Evolutionary conservation across 2,329 filamentous ascomycete genomes (phyloP), one percentile per base, ranked within the genome.

Genomic region (Microascus cirrosus): DNA sequence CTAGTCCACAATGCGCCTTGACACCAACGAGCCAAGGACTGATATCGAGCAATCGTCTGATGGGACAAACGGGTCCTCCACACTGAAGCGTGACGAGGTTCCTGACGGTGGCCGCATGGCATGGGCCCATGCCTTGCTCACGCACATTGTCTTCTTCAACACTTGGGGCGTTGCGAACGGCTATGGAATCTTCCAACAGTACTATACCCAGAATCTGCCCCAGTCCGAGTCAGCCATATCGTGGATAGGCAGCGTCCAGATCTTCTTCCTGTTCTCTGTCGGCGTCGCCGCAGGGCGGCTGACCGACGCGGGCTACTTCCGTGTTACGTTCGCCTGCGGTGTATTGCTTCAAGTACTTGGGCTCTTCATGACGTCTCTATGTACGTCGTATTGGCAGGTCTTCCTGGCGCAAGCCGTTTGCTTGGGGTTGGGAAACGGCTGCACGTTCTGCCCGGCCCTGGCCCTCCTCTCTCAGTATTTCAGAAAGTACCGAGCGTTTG

Each of bases 401-500:
- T 68, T 81, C 52, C 67, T 81, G 1, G 70, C 75, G 0, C 78
- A 81, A 61, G 77, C 78, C 4, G 63, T 79, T 1, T 74, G 77
- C 51, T 64, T 74, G 6, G 78, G 78, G 0, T 57, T 79, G 1
- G 81, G 81, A 0, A 76, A 77, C 22, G 83, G 82, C 0, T 76
- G 77, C 56, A 71, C 82, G 8, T 85, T 82, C 64, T 74, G 80
- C 12, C 78, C 83, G 0, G 75, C 78, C 3, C 72, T 86, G 24
- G 80, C 83, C 11, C 73, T 86, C 10, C 68, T 87, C 13, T 78
- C 83, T 0, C 79, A 82, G n/a, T 86, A 86, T 61, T 87, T 87
- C 64, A 73, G 74, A 39, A 74, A 72, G 48, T 76, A 73, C 58
- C 74, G 80, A 59, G 77, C 76, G 0, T 67, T 87, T 3, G 82